Evolutionary conservation across 768 basidiomycete genomes (phyloP).

Genomic region (Macrolepiota fuliginosa): DNA sequence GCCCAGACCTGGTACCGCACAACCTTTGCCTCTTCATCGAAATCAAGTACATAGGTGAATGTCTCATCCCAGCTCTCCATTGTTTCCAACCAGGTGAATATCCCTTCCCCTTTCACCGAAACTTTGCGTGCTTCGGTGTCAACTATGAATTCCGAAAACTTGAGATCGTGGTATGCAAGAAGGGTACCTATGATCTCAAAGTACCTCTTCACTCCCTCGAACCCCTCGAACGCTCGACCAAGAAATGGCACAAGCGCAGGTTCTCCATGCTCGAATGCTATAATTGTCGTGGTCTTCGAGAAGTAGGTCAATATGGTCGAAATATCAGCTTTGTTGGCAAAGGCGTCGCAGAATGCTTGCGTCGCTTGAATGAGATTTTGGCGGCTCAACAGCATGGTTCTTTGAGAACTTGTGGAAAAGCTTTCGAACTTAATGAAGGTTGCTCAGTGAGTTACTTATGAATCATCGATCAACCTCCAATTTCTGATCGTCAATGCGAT

Average conservation of each 20-base stretch:
- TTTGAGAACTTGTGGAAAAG: not conserved
- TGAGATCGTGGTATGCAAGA: constrained; percentile 49
- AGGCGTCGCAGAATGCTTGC: constrained; percentile 47
- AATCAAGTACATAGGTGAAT: constrained; percentile 59
- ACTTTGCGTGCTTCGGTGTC: constrained; percentile 50
- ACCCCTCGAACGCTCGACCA: constrained; percentile 47
- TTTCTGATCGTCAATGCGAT: too few relatives aligned
- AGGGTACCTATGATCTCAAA: constrained; percentile 44
- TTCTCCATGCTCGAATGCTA: constrained; percentile 55
- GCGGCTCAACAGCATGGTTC: constrained; percentile 24
- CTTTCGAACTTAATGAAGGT: not conserved
- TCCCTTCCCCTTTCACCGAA: constrained; percentile 51
- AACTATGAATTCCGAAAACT: constrained; percentile 53
- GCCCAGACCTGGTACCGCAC: constrained; percentile 65
- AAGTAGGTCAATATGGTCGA: constrained; percentile 49
- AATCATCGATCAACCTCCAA: not conserved
- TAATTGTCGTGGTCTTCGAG: constrained; percentile 39
- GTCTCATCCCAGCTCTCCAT: constrained; percentile 58
- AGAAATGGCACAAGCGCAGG: constrained; percentile 57
- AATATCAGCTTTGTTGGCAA: constrained; percentile 41
- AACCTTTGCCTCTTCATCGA: constrained; percentile 56
- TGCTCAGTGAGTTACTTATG: not conserved
- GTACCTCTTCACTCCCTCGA: constrained; percentile 42
- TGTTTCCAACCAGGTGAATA: constrained; percentile 55
- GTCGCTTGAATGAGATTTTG: constrained; percentile 42